Evolutionary conservation across 2,329 filamentous ascomycete genomes (phyloP).

Genomic region (Cladophialophora psammophila): DNA sequence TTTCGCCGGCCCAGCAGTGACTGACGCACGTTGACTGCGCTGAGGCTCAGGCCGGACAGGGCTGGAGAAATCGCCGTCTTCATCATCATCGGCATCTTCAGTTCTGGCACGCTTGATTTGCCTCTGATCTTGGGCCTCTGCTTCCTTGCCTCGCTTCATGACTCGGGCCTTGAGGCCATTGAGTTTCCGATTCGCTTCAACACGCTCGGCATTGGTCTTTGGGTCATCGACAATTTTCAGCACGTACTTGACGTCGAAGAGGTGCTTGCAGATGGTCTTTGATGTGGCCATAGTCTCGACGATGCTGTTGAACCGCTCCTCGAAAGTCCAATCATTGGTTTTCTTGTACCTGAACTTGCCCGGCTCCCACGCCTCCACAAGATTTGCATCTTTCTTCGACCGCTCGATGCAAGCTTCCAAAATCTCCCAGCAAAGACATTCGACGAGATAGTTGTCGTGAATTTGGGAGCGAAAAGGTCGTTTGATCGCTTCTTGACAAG

Average conservation of each 20-base stretch:
- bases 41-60: neutral
- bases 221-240: slow-evolving; percentile 50
- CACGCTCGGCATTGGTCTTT: slow-evolving; percentile 41
- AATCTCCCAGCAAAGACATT: slow-evolving; percentile 46
- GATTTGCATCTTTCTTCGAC: slow-evolving; percentile 36
- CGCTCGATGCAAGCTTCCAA: slow-evolving; percentile 43
- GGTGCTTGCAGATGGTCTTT: slow-evolving; percentile 52
- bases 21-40: neutral
- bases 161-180: slow-evolving; percentile 46
- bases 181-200: slow-evolving; percentile 45
- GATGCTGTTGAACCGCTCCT: slow-evolving; percentile 37
- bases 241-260: slow-evolving; percentile 47
- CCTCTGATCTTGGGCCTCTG: slow-evolving; percentile 31
- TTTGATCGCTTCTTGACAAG: slow-evolving; percentile 46
- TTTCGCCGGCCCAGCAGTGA: neutral
- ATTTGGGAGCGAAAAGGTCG: slow-evolving; percentile 43
- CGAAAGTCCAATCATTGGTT: slow-evolving; percentile 37
- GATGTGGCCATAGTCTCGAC: slow-evolving; percentile 37
- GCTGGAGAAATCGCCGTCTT: neutral
- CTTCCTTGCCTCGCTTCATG: slow-evolving; percentile 46
- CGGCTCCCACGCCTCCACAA: slow-evolving; percentile 41
- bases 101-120: slow-evolving; percentile 24
- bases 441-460: slow-evolving; percentile 42
- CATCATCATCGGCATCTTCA: neutral
- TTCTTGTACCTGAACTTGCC: slow-evolving; percentile 38